Evolutionary conservation across 768 basidiomycete genomes (phyloP).

Genomic region (Amylocystis lapponica): DNA sequence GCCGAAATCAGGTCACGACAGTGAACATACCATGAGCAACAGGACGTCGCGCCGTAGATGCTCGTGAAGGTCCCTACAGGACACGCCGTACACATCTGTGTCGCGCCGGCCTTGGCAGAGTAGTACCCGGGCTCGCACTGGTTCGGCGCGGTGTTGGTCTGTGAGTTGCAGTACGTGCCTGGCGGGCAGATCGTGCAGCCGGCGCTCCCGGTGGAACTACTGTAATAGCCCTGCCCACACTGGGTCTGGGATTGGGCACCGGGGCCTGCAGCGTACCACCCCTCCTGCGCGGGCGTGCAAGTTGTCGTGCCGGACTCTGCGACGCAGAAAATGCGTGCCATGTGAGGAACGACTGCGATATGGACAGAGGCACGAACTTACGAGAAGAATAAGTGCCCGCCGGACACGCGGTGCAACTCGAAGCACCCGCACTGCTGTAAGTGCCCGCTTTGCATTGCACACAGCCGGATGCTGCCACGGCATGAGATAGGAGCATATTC

Average conservation of each 20-base stretch:
- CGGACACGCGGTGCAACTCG: slow-evolving; percentile 4
- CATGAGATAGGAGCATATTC: too few species aligned
- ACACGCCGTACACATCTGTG: slow-evolving; percentile 11
- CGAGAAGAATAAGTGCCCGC: slow-evolving; percentile 8
- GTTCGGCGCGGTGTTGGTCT: slow-evolving; percentile 6
- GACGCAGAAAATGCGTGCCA: not conserved
- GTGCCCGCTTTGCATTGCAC: too few species aligned
- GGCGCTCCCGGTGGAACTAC: slow-evolving; percentile 9
- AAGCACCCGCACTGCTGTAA: not conserved
- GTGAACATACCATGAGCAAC: slow-evolving; percentile 14
- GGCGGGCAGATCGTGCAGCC: slow-evolving; percentile 15
- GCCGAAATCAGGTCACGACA: not conserved
- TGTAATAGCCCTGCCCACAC: slow-evolving; percentile 15
- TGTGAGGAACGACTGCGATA: not conserved
- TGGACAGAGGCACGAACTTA: not conserved
- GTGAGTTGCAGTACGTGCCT: slow-evolving; percentile 16
- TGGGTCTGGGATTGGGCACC: slow-evolving; percentile 8
- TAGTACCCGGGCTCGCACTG: slow-evolving; percentile 11
- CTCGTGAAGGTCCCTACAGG: slow-evolving; percentile 13
- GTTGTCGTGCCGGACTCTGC: slow-evolving; percentile 8
- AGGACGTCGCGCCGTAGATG: slow-evolving; percentile 12
- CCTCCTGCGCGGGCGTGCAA: slow-evolving; percentile 12
- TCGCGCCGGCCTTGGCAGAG: slow-evolving; percentile 7
- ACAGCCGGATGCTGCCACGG: too few species aligned
- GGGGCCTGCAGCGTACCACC: slow-evolving; percentile 14